Conservation (phyloP, 495 filamentous ascomycete species). For the Penicillium crystallinum region DNA sequence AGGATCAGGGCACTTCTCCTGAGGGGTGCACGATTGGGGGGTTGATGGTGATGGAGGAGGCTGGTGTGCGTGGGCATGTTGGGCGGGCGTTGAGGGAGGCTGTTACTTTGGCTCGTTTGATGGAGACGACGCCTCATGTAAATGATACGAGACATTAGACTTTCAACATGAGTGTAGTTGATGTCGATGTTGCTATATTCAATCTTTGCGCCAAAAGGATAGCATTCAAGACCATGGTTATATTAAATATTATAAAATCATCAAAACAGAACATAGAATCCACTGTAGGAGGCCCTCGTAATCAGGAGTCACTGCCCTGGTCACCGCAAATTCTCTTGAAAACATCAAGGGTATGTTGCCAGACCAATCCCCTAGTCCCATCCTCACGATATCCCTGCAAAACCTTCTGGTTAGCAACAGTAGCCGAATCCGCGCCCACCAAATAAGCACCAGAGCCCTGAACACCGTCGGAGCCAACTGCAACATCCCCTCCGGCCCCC, state of each 20-base stretch:
- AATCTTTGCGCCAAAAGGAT: not conserved
- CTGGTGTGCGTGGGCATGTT: constrained; percentile 35
- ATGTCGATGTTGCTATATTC: not conserved
- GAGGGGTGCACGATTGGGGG: constrained; percentile 45
- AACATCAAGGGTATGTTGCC: constrained; percentile 17
- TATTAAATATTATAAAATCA: not conserved
- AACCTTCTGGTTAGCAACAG: constrained; percentile 4
- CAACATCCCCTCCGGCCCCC: not conserved
- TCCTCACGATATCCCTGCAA: constrained; percentile 14
- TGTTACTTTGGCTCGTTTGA: constrained; percentile 35
- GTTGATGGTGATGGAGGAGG: constrained; percentile 41
- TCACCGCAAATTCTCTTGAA: constrained; percentile 18
- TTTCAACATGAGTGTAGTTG: not conserved
- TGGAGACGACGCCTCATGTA: constrained; percentile 31
- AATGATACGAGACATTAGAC: constrained; percentile 35
- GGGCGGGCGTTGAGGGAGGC: constrained; percentile 38
- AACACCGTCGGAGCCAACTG: constrained; percentile 16
- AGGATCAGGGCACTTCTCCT: constrained; percentile 38
- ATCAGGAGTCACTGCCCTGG: not conserved
- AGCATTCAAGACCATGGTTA: not conserved
- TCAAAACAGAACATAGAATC: not conserved
- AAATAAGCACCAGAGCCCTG: constrained; percentile 21
- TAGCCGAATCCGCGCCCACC: constrained; percentile 15
- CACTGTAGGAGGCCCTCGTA: not conserved
- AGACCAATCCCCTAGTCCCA: constrained; percentile 15